Conservation (phyloP, 2,329 filamentous ascomycete species). For the Plenodomus biglobosus region DNA sequence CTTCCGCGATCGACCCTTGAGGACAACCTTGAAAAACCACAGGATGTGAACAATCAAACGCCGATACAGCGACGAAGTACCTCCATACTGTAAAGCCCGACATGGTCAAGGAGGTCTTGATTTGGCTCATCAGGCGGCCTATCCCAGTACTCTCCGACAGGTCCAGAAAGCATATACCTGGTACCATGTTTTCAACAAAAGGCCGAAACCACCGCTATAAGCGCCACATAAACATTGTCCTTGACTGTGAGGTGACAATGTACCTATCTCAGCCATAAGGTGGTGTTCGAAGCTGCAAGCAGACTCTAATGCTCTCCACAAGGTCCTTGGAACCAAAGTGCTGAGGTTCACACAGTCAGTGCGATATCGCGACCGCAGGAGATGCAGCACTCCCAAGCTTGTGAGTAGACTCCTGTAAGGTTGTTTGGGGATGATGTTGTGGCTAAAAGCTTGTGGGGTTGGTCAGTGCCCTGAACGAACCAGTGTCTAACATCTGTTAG, state of each 20-base stretch:
- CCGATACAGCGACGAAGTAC: too few species aligned
- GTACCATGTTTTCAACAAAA: background rate
- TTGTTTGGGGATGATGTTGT: constrained; percentile 9
- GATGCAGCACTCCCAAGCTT: background rate
- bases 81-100: too few species aligned
- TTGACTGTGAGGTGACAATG: background rate
- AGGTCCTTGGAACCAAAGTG: background rate
- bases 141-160: too few species aligned
- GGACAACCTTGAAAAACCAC: background rate
- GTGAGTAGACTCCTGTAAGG: constrained; percentile 2
- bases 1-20: background rate
- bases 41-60: too few species aligned
- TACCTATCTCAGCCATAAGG: background rate
- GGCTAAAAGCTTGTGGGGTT: constrained; percentile 3
- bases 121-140: too few species aligned
- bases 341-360: constrained; percentile 3
- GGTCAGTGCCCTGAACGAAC: constrained; percentile 8
- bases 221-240: background rate
- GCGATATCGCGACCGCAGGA: background rate
- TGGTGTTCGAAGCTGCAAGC: background rate
- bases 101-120: too few species aligned
- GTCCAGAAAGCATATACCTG: background rate
- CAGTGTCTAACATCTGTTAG: constrained; percentile 15
- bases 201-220: background rate
- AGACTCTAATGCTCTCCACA: background rate